Conservation (phyloP, 768 basidiomycete genomes). For the Lenzites betulinus region DNA sequence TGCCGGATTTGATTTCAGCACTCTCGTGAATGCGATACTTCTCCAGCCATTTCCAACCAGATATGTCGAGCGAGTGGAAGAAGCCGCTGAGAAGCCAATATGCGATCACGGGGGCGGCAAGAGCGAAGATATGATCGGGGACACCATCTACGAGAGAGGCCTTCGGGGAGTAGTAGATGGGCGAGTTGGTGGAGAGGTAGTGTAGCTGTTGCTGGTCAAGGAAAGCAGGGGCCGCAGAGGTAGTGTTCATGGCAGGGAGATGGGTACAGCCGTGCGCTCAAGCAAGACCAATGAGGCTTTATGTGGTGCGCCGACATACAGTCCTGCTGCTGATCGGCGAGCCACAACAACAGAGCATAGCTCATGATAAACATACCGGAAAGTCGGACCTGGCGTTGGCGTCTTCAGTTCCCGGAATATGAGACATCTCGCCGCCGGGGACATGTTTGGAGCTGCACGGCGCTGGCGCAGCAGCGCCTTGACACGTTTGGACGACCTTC, state of each 20-base stretch:
- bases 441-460: no score
- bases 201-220: conserved; percentile 22
- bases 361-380: no score
- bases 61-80: conserved; percentile 81
- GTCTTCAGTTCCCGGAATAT: no score
- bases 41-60: conserved; percentile 74
- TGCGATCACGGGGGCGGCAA: conserved; percentile 72
- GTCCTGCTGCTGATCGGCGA: no score
- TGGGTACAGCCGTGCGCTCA: no score
- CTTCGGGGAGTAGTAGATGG: conserved; percentile 27
- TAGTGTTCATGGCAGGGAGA: conserved; percentile 23
- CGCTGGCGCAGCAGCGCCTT: no score
- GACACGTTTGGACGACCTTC: no score
- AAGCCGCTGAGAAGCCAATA: conserved; percentile 85
- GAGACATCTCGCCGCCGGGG: no score
- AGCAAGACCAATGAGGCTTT: no score
- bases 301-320: no score
- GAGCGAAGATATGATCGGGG: conserved; percentile 70
- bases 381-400: no score
- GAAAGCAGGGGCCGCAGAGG: conserved; percentile 9
- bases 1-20: conserved; percentile 70
- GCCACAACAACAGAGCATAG: no score
- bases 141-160: conserved; percentile 35
- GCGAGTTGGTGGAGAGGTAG: conserved; percentile 22
- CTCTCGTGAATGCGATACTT: conserved; percentile 89